Evolutionary conservation across 352 stramenopile genomes (phyloP), one percentile per base, ranked within the genome.

Genomic region (Pythium folliculosum): DNA sequence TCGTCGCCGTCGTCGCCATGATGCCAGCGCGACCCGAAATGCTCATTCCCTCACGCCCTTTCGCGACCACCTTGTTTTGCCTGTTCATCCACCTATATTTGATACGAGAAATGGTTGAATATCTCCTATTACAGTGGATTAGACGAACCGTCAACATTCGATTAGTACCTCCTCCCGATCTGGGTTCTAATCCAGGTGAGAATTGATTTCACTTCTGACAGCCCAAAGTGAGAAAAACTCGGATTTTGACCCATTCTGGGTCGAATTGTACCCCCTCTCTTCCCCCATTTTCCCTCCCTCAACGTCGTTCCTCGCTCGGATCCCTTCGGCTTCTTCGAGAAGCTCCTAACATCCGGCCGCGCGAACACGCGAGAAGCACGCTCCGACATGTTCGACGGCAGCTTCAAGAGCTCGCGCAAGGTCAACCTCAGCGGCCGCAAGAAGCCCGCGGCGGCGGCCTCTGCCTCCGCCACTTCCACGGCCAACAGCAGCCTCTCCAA

Each of bases 361-460:
- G 12, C 8, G 40, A 30, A 43, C 9, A 43, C 50, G 3, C 9
- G 23, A 7, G 10, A 21, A 55, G 30, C 3, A 43, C 21, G 35
- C 10, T 3, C 32, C 19, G 65, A 8, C 48, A 92, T 92, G 84
- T 92, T 92, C 48, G 84, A 92, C 60, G 84, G 84, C 23, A 86
- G 74, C 63, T 90, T 92, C 71, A 89, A 89, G 68, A 59, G 75
- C n/a, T 58, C 79, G 35, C 81, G 84, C 23, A 88, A 87, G 53
- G 81, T 92, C 35, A 90, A 89, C 61, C 65, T 92, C 50, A 89
- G 84, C 63, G 84, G 84, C 10, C 76, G 84, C 3, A 80, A 82
- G 55, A 80, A 79, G 50, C 70, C 69, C 53, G 32, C 37, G 32
- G 75, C 50, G 38, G 72, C 67, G 14, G 73, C 69, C 37, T 72